These are phyloP conservation scores for Eucalyptus marginata DNA, from an alignment of 345 rosid species.

Conservation along the genomic window DNA sequence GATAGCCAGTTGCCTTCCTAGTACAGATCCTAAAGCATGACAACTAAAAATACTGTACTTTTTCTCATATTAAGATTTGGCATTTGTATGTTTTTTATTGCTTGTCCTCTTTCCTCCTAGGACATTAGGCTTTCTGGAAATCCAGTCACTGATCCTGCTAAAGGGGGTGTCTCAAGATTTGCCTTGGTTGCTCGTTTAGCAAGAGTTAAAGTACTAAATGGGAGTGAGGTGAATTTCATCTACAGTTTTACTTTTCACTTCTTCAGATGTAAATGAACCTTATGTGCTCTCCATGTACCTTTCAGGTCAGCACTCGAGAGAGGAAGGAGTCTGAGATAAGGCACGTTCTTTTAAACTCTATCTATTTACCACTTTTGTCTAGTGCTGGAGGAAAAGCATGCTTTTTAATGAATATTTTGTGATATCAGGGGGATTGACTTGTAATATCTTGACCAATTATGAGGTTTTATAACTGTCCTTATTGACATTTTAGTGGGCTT, in stretches of 20 bases:
- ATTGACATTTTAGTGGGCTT: not conserved
- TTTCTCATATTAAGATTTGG: not conserved
- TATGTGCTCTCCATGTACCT: not conserved
- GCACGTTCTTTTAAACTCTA: slow-evolving; percentile 14
- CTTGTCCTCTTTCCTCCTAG: slow-evolving; percentile 20
- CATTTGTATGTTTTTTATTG: not conserved
- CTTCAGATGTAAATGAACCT: not conserved
- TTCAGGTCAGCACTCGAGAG: slow-evolving; percentile 71
- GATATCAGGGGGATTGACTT: not conserved
- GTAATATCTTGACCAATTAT: not conserved
- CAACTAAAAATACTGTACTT: not conserved
- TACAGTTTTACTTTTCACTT: not conserved
- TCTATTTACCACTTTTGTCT: not conserved
- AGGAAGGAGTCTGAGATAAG: slow-evolving; percentile 97
- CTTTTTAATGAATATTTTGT: not conserved
- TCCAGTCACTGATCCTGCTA: slow-evolving; percentile 62
- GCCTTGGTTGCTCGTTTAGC: slow-evolving; percentile 67
- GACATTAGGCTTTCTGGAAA: slow-evolving; percentile 91
- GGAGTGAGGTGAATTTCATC: slow-evolving; percentile 73
- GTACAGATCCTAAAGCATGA: not conserved
- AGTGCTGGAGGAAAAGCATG: not conserved
- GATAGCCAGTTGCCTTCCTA: not conserved
- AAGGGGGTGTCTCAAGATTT: slow-evolving; percentile 78
- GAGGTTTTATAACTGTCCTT: not conserved
- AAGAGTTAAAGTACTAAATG: slow-evolving; percentile 73